phyloP scores from a whole-genome alignment of 2,329 filamentous ascomycete genomes.

The Cordyceps farinosa region DNA sequence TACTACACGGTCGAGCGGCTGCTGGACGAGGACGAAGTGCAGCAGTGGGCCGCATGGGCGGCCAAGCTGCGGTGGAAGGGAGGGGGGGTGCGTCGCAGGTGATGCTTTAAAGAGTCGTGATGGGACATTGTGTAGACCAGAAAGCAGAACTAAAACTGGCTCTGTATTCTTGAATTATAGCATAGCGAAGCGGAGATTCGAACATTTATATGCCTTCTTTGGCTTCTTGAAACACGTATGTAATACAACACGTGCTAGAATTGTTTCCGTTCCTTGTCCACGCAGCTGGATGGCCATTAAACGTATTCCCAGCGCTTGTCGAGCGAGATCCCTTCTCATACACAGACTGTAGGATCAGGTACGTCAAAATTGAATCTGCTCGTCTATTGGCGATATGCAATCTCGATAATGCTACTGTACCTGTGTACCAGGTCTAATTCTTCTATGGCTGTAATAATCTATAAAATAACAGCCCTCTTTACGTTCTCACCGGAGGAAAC shows the following conservation, averaged over 20 bases:
- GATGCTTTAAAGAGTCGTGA: neutral
- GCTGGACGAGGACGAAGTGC: conserved; percentile 66
- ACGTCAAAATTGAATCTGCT: neutral
- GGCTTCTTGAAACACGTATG: no score
- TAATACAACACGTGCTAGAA: no score
- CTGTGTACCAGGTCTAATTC: neutral
- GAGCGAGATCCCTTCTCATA: no score
- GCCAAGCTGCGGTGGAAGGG: conserved; percentile 70
- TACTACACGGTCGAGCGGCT: conserved; percentile 72
- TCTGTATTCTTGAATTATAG: no score
- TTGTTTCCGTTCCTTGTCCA: no score
- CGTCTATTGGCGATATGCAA: neutral
- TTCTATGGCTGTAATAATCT: neutral
- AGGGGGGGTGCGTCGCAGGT: conserved; percentile 20
- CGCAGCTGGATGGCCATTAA: no score
- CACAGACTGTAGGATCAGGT: no score
- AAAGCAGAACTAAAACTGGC: neutral
- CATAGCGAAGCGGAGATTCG: no score
- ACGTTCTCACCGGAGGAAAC: neutral
- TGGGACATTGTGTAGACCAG: neutral
- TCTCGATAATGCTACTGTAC: neutral
- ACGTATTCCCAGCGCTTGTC: no score
- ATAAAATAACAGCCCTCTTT: neutral
- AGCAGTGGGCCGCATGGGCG: conserved; percentile 70
- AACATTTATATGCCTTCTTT: no score